Base-by-base conservation (phyloP, 164 flowering plant species). In the Litsea cubeba region DNA sequence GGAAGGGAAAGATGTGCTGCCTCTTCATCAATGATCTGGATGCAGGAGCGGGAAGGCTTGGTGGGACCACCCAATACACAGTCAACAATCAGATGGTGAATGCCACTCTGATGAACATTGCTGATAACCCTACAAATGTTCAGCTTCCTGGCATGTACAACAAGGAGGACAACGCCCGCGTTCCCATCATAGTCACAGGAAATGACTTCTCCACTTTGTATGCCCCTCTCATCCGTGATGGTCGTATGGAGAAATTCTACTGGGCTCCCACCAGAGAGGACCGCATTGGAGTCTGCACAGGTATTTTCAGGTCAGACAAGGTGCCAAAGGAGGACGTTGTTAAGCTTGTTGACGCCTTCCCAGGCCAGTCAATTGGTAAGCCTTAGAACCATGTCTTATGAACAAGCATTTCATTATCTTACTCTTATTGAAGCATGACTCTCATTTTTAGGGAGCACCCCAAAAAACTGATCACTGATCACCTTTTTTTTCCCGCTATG, bases 1-100 rank as follows among this genome's bases (percentile, higher is more conserved):
- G 35, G 77, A 84, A 82, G 76, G 86, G 86, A 32, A 84, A 84
- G 72, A 85, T 85, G 88, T 85, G 85, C 70, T 75, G 81, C 66
- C 81, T 85, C 69, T 85, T 84, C 79, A 85, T 84, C 79, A 85
- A 84, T 60, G 86, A 85, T 81, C 84, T 85, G 17, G 88, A 85
- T 68, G 88, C 88, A 46, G 88, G 88, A 75, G 88, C 85, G 5
- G 87, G 85, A 70, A 78, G 87, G 65, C 23, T 85, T 14, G 86
- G 87, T 30, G 87, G 87, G 51, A 83, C 87, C 30, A 85, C 88
- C 25, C 88, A 85, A 65, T 83, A 82, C 78, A 85, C 88, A 30
- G 88, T 84, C 5, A 86, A 86, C 83, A 86, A 86, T 81, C 88
- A 86, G 79, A 86, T 86, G 86, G 88, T 84, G 58, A 84, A 84